phyloP scores from a whole-genome alignment of 768 basidiomycete genomes.

The Xerocomellus amylosporus region DNA sequence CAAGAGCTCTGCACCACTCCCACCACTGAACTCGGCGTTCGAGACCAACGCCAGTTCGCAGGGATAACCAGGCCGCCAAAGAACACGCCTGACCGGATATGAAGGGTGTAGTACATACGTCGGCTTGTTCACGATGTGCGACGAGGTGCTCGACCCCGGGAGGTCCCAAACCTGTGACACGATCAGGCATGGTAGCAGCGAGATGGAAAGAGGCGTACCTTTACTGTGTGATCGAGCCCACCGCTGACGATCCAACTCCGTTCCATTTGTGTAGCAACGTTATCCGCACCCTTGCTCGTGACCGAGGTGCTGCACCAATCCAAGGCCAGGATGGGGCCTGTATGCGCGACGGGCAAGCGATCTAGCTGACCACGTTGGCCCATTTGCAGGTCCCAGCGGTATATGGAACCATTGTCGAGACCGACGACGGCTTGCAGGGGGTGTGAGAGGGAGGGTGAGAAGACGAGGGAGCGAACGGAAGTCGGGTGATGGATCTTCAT shows the following conservation, averaged over 20 bases:
- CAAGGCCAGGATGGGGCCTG: slow-evolving; percentile 64
- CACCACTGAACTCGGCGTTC: slow-evolving; percentile 51
- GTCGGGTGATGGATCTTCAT: slow-evolving; percentile 71
- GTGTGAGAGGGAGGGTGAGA: slow-evolving; percentile 63
- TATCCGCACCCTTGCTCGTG: slow-evolving; percentile 16
- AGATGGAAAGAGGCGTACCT: slow-evolving; percentile 41
- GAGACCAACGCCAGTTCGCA: slow-evolving; percentile 76
- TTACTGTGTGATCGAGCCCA: slow-evolving; percentile 75
- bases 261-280: slow-evolving; percentile 12
- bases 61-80: slow-evolving; percentile 75
- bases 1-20: slow-evolving; percentile 22
- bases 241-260: slow-evolving; percentile 78
- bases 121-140: slow-evolving; percentile 62
- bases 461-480: slow-evolving; percentile 64
- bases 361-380: slow-evolving; percentile 73
- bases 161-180: slow-evolving; percentile 72
- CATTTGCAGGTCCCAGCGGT: slow-evolving; percentile 78
- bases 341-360: slow-evolving; percentile 70
- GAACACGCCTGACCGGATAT: slow-evolving; percentile 67
- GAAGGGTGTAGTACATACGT: slow-evolving; percentile 72
- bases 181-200: background rate
- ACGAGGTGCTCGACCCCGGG: slow-evolving; percentile 32
- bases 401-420: slow-evolving; percentile 68
- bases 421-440: slow-evolving; percentile 70
- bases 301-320: slow-evolving; percentile 59